Base-by-base conservation (phyloP, 2,329 filamentous ascomycete species). In the Trichoderma citrinoviride region DNA sequence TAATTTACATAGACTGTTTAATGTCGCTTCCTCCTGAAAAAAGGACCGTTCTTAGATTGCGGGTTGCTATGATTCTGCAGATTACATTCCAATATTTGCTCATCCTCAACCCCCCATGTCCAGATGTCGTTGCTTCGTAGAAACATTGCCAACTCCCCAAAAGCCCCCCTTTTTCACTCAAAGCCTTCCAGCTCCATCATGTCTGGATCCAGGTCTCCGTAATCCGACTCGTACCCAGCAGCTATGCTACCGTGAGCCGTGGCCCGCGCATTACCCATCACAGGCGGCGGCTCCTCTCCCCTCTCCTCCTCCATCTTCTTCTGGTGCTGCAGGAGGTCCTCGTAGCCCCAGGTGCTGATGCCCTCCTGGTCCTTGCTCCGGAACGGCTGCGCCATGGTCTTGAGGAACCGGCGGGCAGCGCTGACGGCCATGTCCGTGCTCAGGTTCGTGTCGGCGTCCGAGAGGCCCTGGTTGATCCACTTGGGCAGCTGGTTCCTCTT, bases 341-440 rank as follows among this genome's bases (percentile, higher is more conserved):
- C 85, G 46, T 91, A 80, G 65, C 89, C 93, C 95, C 95, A 99
- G 10, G 91, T 96, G 72, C 91, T 95, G 72, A 97, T 91, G 0
- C 94, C 95, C 70, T 97, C 93, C 73, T 96, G 93, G 75, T 96
- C 89, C 69, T 86, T 89, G 0, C 88, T 81, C 50, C 87, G 87
- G 79, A 97, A 96, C 3, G 93, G 93, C 75, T 96, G 92, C 5
- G 92, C 93, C 92, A 99, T 99, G 27, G 88, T 89, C 67, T 90
- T 86, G 73, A 99, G 77, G 77, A 99, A 99, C 60, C 90, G 90
- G 78, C 96, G 93, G 12, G 95, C 94, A 53, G 86, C 89, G 64
- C 92, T 91, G 19, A 96, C 90, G 0, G 94, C 92, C 88, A 98
- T 97, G 73, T 99, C 95, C 0, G 95, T 97, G 73, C 91, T 96